Conservation (phyloP, 306 rosid genomes). For the Datisca glomerata region DNA sequence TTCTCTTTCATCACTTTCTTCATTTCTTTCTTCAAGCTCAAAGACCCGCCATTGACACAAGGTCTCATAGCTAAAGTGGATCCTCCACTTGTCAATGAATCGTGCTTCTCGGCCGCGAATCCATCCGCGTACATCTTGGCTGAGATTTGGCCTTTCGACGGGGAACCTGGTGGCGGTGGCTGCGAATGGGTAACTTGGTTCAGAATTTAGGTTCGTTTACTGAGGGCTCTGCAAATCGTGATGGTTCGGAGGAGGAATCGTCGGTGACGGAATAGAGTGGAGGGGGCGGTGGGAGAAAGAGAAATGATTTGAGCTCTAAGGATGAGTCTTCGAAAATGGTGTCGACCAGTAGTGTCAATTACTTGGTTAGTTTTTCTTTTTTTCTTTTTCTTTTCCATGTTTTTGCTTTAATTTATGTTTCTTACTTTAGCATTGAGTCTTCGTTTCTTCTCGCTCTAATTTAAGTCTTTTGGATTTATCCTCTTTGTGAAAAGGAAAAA, state of each 20-base stretch:
- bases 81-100: constrained; percentile 54
- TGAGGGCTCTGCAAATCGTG: constrained; percentile 27
- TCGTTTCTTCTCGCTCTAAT: no score
- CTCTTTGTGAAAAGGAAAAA: no score
- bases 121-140: constrained; percentile 60
- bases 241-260: constrained; percentile 57
- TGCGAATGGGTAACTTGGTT: constrained; percentile 27
- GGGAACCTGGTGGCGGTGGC: constrained; percentile 18
- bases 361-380: constrained; percentile 35
- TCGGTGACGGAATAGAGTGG: constrained; percentile 51
- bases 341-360: constrained; percentile 36
- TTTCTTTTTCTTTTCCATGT: constrained; percentile 1
- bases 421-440: no score
- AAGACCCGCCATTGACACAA: no score
- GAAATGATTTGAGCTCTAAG: constrained; percentile 42
- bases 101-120: constrained; percentile 64
- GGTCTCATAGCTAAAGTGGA: no score
- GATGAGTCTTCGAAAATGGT: constrained; percentile 58
- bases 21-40: no score
- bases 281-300: constrained; percentile 45
- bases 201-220: constrained; percentile 14
- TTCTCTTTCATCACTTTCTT: no score
- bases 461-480: no score
- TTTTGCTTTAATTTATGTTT: no score
- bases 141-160: constrained; percentile 63